Conservation (phyloP, 345 rosid species). For the Salix dunnii region DNA sequence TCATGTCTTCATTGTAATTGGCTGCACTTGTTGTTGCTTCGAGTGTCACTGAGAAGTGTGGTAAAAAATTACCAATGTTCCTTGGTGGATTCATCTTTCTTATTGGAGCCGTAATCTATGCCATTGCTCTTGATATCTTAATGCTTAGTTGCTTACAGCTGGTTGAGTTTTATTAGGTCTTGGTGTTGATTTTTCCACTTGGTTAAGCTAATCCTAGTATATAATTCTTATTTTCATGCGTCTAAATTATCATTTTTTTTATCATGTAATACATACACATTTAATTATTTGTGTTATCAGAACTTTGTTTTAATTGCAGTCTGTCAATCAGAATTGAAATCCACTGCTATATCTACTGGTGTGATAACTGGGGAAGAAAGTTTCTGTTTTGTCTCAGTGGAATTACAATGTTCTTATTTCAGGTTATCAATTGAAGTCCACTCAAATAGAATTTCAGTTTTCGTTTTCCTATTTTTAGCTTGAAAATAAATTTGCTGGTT, state of each 20-base stretch:
- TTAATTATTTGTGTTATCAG: constrained; percentile 41
- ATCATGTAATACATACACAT: constrained; percentile 27
- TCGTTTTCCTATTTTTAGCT: too few relatives aligned
- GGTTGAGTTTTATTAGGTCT: constrained; percentile 59
- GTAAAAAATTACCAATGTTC: too few relatives aligned
- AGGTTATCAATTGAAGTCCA: not conserved
- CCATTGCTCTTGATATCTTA: constrained; percentile 35
- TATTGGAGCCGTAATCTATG: constrained; percentile 23
- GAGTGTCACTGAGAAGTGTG: too few relatives aligned
- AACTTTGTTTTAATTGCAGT: constrained; percentile 27
- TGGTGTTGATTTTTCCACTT: constrained; percentile 47
- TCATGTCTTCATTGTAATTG: too few relatives aligned
- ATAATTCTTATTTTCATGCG: constrained; percentile 12
- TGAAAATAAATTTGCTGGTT: too few relatives aligned
- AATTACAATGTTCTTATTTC: constrained; percentile 5
- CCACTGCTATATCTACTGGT: constrained; percentile 10
- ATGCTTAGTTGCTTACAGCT: constrained; percentile 59
- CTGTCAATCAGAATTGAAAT: constrained; percentile 54
- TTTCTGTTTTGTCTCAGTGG: constrained; percentile 1
- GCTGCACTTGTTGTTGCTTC: too few relatives aligned
- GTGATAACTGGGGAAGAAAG: constrained; percentile 6
- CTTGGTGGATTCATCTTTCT: constrained; percentile 3
- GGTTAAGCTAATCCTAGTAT: constrained; percentile 23
- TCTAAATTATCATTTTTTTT: constrained; percentile 39
- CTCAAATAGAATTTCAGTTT: too few relatives aligned